A percentile compares a stretch with the other conserved stretches of the same genome.
These are phyloP conservation scores for Moesziomyces antarcticus DNA, from an alignment of 1,284 basidiomycete genomes.

Conservation along the genomic window DNA sequence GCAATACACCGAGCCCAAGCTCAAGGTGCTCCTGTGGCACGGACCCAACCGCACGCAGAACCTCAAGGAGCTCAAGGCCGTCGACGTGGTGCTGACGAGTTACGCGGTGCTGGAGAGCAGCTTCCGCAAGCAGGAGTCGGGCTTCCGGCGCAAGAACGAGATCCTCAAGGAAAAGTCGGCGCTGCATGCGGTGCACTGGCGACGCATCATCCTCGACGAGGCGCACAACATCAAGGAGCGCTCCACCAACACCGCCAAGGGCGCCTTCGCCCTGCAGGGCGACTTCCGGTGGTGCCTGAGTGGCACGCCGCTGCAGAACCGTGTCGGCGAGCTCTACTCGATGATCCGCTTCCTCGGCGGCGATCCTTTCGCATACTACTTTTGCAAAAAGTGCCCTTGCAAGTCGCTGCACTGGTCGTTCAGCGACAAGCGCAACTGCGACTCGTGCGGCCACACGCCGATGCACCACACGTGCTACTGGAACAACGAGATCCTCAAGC, in stretches of 20 bases:
- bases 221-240: conserved; percentile 93
- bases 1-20: conserved; percentile 68
- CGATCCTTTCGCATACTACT: conserved; percentile 55
- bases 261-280: conserved; percentile 86
- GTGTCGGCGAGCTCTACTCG: conserved; percentile 97
- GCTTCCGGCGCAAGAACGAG: conserved; percentile 86
- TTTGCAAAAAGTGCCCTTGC: conserved; percentile 83
- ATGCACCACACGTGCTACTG: conserved; percentile 83
- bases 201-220: conserved; percentile 85
- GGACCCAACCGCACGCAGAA: conserved; percentile 76
- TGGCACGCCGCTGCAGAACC: conserved; percentile 83
- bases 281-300: conserved; percentile 94
- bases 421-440: conserved; percentile 82
- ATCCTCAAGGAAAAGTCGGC: conserved; percentile 90
- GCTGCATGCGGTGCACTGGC: conserved; percentile 88
- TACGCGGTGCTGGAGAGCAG: conserved; percentile 86
- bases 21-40: conserved; percentile 87
- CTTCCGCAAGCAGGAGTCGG: conserved; percentile 90
- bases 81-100: conserved; percentile 77
- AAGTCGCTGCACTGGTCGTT: conserved; percentile 93
- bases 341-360: conserved; percentile 73
- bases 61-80: conserved; percentile 78
- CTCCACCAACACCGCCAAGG: conserved; percentile 93
- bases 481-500: conserved; percentile 67
- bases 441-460: conserved; percentile 90